Percentiles rank a stretch among this genome's conserved stretches.
Evolutionary conservation across 2,329 filamentous ascomycete genomes (phyloP).

Genomic region (Tolypocladium amazonense): DNA sequence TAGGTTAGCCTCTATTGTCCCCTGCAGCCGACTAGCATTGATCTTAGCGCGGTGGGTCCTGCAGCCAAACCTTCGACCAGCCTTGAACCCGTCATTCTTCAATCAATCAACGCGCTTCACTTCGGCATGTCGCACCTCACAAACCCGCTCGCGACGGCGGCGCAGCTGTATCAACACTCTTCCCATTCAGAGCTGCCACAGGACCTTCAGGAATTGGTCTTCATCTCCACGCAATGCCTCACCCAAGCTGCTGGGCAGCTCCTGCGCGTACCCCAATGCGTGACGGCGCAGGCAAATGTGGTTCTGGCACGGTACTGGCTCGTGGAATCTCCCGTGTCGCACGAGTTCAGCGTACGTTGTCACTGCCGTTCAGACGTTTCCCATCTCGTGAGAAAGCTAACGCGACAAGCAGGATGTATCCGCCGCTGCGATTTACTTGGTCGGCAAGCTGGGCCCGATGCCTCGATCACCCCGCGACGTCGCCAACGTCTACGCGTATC

Average conservation of each 20-base stretch:
- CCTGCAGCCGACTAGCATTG: neutral
- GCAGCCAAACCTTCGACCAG: neutral
- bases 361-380: too few relatives aligned
- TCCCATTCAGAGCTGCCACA: conserved; percentile 48
- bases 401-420: conserved; percentile 55
- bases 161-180: conserved; percentile 52
- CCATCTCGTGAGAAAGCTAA: neutral
- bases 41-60: neutral
- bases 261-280: conserved; percentile 73
- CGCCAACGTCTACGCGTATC: conserved; percentile 75
- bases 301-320: conserved; percentile 75
- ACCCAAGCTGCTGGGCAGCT: conserved; percentile 73
- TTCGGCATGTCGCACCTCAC: conserved; percentile 47
- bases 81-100: neutral
- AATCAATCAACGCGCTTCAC: neutral
- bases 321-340: conserved; percentile 40
- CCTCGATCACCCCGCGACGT: conserved; percentile 71
- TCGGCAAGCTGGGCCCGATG: conserved; percentile 69
- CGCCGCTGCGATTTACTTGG: conserved; percentile 70
- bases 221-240: conserved; percentile 60
- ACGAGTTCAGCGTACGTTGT: conserved; percentile 43
- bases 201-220: conserved; percentile 61
- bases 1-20: too few relatives aligned
- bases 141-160: conserved; percentile 63
- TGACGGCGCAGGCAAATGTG: conserved; percentile 77